A percentile compares a stretch with the other conserved stretches of the same genome.
Evolutionary conservation across 2,329 filamentous ascomycete species (phyloP).

Genomic region (Fusarium beomiforme): DNA sequence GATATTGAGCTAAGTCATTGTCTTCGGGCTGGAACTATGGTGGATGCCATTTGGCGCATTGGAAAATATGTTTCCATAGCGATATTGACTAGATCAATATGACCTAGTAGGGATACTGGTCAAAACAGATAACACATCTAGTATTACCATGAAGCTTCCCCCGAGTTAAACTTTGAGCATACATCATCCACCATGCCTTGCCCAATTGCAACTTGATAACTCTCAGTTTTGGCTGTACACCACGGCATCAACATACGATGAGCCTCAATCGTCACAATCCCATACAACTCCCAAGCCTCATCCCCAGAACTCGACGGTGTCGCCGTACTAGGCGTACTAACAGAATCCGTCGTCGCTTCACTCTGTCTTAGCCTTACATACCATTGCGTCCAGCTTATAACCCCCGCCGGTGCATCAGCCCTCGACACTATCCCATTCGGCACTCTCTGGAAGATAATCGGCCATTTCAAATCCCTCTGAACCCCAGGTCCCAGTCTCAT

Average conservation of each 20-base stretch:
- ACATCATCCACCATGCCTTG: conserved; percentile 24
- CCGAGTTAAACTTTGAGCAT: conserved; percentile 8
- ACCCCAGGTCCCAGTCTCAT: conserved; percentile 52
- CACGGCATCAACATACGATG: conserved; percentile 48
- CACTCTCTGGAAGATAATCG: conserved; percentile 55
- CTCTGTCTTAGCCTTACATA: conserved; percentile 31
- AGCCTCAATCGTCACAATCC: conserved; percentile 44
- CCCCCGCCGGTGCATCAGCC: conserved; percentile 53
- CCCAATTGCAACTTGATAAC: conserved; percentile 9
- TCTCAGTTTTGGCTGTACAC: conserved; percentile 36
- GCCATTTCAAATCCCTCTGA: conserved; percentile 52
- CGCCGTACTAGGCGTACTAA: conserved; percentile 34
- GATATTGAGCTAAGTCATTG: neutral
- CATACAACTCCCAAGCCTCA: conserved; percentile 45
- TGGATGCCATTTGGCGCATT: too few relatives aligned
- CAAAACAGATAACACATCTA: too few relatives aligned
- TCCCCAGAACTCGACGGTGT: conserved; percentile 17
- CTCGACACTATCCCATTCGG: conserved; percentile 53
- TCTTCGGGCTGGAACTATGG: too few relatives aligned
- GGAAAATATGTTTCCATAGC: too few relatives aligned
- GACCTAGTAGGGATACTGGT: too few relatives aligned
- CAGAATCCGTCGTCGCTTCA: neutral
- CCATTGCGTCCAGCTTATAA: conserved; percentile 54
- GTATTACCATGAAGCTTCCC: neutral
- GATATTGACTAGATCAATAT: too few relatives aligned